Evolutionary conservation across 805 yeast genomes (phyloP).

Genomic region (Kazachstania taianensis): DNA sequence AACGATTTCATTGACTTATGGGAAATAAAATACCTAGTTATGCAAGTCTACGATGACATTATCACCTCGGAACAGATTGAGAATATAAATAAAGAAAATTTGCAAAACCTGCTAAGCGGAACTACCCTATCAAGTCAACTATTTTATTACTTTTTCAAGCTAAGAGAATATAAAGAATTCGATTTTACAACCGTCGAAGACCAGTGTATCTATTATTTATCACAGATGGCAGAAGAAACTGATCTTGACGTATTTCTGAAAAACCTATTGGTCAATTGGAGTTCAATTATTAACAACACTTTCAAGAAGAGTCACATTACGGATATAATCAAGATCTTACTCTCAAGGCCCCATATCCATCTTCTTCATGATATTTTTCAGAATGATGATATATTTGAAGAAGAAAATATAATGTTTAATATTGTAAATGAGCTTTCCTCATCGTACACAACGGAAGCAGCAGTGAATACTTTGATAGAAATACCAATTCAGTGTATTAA

Average conservation of each 20-base stretch:
- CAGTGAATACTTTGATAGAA: conserved; percentile 7
- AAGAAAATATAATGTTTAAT: conserved; percentile 29
- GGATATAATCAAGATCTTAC: conserved; percentile 23
- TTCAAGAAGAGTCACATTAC: conserved; percentile 27
- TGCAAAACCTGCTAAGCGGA: neutral
- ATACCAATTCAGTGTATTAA: conserved; percentile 45
- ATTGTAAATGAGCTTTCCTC: conserved; percentile 20
- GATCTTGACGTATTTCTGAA: conserved; percentile 9
- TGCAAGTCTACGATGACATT: conserved; percentile 39
- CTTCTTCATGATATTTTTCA: conserved; percentile 22
- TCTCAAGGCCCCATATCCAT: conserved; percentile 15
- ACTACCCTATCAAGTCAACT: conserved; percentile 8
- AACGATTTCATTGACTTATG: conserved; percentile 27
- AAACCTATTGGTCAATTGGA: conserved; percentile 43
- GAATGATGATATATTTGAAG: conserved; percentile 41
- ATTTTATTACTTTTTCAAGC: conserved; percentile 38
- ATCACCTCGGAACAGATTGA: conserved; percentile 20
- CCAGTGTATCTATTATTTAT: conserved; percentile 22
- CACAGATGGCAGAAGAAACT: conserved; percentile 4
- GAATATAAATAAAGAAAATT: conserved; percentile 1
- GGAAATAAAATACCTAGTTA: conserved; percentile 38
- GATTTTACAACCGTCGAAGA: conserved; percentile 14
- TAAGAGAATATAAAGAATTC: conserved; percentile 36
- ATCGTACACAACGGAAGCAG: conserved; percentile 2
- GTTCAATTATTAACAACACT: conserved; percentile 34